Percentiles rank a stretch among this genome's conserved stretches.
Conservation (phyloP, 176 grass and related monocot genomes). For the Bolboschoenus planiculmis region DNA sequence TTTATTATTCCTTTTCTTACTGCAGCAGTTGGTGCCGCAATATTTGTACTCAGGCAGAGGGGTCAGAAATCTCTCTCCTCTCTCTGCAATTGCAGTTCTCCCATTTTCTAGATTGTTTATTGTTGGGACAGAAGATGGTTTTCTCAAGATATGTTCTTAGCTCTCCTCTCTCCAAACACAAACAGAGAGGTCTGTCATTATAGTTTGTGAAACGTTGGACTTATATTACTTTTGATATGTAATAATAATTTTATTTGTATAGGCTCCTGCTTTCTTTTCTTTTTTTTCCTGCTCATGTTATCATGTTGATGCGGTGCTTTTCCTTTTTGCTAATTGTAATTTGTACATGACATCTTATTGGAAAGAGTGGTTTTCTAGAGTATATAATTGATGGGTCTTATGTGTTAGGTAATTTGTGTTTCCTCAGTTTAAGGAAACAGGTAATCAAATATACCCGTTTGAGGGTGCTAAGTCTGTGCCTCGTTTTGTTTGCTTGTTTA, state of each 20-base stretch:
- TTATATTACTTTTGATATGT: not conserved
- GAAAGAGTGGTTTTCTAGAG: not conserved
- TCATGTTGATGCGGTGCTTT: not conserved
- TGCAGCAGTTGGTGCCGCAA: conserved; percentile 61
- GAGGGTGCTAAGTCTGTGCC: no score
- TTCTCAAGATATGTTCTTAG: conserved; percentile 90
- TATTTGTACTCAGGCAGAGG: conserved; percentile 69
- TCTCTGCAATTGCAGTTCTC: conserved; percentile 77
- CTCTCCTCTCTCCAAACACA: not conserved
- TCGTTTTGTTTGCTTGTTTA: no score
- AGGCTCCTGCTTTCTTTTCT: not conserved
- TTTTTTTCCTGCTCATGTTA: not conserved
- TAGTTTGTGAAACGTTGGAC: not conserved
- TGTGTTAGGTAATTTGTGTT: not conserved
- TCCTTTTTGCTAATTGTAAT: not conserved
- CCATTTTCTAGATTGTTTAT: conserved; percentile 86
- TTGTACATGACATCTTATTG: not conserved
- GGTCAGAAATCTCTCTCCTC: conserved; percentile 59
- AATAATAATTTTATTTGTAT: not conserved
- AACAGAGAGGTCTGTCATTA: not conserved
- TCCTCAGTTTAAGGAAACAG: not conserved
- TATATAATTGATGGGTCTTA: not conserved
- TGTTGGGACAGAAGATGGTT: conserved; percentile 89
- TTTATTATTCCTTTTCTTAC: conserved; percentile 3
- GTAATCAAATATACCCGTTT: not conserved